These are phyloP conservation scores for Pseudogymnoascus verrucosus DNA, from an alignment of 2,329 filamentous ascomycete genomes.

Conservation along the genomic window DNA sequence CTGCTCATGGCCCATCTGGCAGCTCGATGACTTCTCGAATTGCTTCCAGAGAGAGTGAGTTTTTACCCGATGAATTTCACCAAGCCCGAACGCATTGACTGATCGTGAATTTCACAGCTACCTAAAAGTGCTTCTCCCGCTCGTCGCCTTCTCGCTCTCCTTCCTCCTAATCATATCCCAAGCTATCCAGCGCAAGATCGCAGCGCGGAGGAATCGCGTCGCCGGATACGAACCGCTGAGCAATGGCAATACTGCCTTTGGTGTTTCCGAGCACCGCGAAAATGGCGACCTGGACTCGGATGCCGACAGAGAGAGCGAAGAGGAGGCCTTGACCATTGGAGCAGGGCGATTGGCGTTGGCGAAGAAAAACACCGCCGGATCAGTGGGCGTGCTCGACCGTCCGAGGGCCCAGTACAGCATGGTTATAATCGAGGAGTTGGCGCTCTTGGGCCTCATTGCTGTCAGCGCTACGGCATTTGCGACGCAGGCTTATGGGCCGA, in stretches of 20 bases:
- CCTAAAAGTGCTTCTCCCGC: slow-evolving; percentile 71
- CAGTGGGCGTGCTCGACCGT: slow-evolving; percentile 63
- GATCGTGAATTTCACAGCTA: slow-evolving; percentile 45
- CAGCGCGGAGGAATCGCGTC: slow-evolving; percentile 38
- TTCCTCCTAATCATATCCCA: slow-evolving; percentile 56
- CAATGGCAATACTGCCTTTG: slow-evolving; percentile 34
- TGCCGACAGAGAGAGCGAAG: slow-evolving; percentile 30
- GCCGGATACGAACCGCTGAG: slow-evolving; percentile 51
- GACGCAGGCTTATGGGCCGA: slow-evolving; percentile 49
- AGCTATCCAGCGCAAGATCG: slow-evolving; percentile 44
- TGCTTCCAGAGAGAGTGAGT: slow-evolving; percentile 63
- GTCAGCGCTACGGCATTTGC: slow-evolving; percentile 60
- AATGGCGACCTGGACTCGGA: slow-evolving; percentile 48
- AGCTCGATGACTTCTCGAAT: slow-evolving; percentile 52
- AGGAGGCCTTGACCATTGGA: slow-evolving; percentile 46
- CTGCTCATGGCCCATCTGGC: slow-evolving; percentile 40
- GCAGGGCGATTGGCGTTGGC: slow-evolving; percentile 50
- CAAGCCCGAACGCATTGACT: slow-evolving; percentile 11
- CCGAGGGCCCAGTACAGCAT: slow-evolving; percentile 66
- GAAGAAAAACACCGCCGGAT: slow-evolving; percentile 54
- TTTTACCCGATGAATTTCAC: neutral
- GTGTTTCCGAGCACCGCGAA: slow-evolving; percentile 25
- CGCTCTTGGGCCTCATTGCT: slow-evolving; percentile 62
- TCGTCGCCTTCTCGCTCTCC: slow-evolving; percentile 63
- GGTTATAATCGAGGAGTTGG: slow-evolving; percentile 65